Conservation (phyloP, 768 basidiomycete species). For the Mycena albidolilacea region DNA sequence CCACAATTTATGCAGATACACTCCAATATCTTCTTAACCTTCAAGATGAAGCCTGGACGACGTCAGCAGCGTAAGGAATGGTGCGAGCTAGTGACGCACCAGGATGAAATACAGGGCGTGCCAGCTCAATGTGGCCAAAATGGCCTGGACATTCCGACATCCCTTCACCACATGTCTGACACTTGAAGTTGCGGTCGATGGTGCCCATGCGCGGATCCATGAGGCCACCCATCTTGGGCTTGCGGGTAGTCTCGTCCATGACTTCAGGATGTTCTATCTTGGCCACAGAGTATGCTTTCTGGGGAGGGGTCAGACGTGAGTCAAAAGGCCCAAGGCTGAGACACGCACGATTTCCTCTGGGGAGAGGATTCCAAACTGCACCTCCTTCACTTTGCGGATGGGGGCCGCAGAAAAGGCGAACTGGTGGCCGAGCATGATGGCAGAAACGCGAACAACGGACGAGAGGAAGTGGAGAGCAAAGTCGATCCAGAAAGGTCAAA, state of each 20-base stretch:
- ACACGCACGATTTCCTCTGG: slow-evolving; percentile 96
- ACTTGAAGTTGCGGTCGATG: slow-evolving; percentile 98
- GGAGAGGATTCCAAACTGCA: slow-evolving; percentile 98
- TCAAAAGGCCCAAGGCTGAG: slow-evolving; percentile 30
- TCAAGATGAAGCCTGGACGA: slow-evolving; percentile 90
- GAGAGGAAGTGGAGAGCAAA: slow-evolving; percentile 29
- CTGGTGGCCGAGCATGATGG: slow-evolving; percentile 87
- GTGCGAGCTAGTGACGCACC: slow-evolving; percentile 64
- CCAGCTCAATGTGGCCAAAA: slow-evolving; percentile 98
- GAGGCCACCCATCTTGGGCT: slow-evolving; percentile 92
- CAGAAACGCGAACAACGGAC: slow-evolving; percentile 30
- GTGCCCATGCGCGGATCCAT: slow-evolving; percentile 99
- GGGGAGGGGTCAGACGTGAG: slow-evolving; percentile 42
- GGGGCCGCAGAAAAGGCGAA: slow-evolving; percentile 96
- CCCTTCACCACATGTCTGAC: slow-evolving; percentile 99
- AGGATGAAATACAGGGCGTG: slow-evolving; percentile 97
- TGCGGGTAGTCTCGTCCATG: slow-evolving; percentile 94
- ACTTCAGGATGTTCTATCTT: slow-evolving; percentile 99
- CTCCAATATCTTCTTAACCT: slow-evolving; percentile 99
- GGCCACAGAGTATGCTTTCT: slow-evolving; percentile 99
- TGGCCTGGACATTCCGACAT: slow-evolving; percentile 99
- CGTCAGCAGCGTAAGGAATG: slow-evolving; percentile 27
- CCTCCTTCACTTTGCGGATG: slow-evolving; percentile 95
- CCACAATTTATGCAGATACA: slow-evolving; percentile 99
- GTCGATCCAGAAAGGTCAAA: slow-evolving; percentile 28